Evolutionary conservation across 768 basidiomycete species (phyloP).

Genomic region (Dendrothele bispora): DNA sequence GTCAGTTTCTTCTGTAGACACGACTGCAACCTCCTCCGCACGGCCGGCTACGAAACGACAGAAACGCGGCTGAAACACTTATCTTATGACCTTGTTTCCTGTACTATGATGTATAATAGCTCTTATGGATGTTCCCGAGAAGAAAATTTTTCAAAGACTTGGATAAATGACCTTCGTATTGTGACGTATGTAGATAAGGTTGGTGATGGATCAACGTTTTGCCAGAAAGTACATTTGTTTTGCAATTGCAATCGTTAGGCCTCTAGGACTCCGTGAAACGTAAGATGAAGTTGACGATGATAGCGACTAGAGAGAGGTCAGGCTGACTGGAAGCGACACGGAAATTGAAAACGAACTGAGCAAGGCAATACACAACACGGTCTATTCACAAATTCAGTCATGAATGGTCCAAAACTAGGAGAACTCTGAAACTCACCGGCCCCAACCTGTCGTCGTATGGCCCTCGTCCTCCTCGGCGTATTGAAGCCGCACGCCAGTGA

Average conservation of each 20-base stretch:
- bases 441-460: conserved; percentile 97
- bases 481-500: conserved; percentile 94
- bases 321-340: conserved; percentile 2
- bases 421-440: conserved; percentile 62
- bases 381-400: conserved; percentile 42
- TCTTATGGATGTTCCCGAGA: too few species aligned
- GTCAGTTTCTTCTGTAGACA: conserved; percentile 78
- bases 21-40: conserved; percentile 50
- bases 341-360: conserved; percentile 50
- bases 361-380: conserved; percentile 79
- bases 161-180: too few species aligned
- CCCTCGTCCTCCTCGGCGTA: conserved; percentile 86
- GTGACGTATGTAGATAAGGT: too few species aligned
- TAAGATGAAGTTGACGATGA: conserved; percentile 83
- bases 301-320: conserved; percentile 55
- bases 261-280: conserved; percentile 58
- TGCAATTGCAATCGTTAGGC: too few species aligned
- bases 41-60: conserved; percentile 58
- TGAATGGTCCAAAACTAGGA: conserved; percentile 10
- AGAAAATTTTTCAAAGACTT: too few species aligned
- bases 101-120: too few species aligned
- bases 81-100: too few species aligned
- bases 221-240: too few species aligned
- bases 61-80: conserved; percentile 42
- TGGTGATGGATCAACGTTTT: too few species aligned